These are phyloP conservation scores for Beauveria caledonica DNA, from an alignment of 2,329 filamentous ascomycete species.

Conservation along the genomic window DNA sequence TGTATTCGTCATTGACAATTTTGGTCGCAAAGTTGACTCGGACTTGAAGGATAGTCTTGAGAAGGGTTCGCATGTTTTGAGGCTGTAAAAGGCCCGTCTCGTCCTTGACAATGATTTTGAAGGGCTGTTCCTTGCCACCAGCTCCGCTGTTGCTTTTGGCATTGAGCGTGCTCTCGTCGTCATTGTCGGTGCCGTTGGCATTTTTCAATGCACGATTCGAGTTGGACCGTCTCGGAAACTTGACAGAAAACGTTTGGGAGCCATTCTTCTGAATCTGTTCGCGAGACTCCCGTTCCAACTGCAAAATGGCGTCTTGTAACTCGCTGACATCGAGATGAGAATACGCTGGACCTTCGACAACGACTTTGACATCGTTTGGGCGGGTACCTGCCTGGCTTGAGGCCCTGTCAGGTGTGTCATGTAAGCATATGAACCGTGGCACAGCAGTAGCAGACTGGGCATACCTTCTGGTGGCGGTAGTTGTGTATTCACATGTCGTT, in stretches of 20 bases:
- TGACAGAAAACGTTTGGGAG: neutral
- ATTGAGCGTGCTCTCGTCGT: neutral
- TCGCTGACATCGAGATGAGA: conserved; percentile 28
- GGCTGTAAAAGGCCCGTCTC: conserved; percentile 13
- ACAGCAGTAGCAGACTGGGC: neutral
- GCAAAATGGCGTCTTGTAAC: conserved; percentile 26
- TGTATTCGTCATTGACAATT: conserved; percentile 24
- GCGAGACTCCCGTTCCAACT: conserved; percentile 20
- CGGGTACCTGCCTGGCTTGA: conserved; percentile 1
- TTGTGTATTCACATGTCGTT: conserved; percentile 39
- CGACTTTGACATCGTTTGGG: conserved; percentile 9
- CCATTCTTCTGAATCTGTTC: neutral
- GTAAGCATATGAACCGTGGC: neutral
- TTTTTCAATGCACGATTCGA: neutral
- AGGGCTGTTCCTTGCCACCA: conserved; percentile 5
- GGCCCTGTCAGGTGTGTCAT: neutral
- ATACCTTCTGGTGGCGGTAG: conserved; percentile 19
- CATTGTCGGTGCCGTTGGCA: neutral
- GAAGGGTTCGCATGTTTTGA: conserved; percentile 21
- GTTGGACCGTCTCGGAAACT: conserved; percentile 1
- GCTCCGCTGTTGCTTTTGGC: neutral
- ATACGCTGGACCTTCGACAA: conserved; percentile 19
- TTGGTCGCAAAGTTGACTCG: conserved; percentile 23
- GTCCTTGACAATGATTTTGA: conserved; percentile 11
- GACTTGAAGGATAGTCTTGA: conserved; percentile 23